Evolutionary conservation across 352 stramenopile genomes (phyloP).

Genomic region (Pythium graminicola): DNA sequence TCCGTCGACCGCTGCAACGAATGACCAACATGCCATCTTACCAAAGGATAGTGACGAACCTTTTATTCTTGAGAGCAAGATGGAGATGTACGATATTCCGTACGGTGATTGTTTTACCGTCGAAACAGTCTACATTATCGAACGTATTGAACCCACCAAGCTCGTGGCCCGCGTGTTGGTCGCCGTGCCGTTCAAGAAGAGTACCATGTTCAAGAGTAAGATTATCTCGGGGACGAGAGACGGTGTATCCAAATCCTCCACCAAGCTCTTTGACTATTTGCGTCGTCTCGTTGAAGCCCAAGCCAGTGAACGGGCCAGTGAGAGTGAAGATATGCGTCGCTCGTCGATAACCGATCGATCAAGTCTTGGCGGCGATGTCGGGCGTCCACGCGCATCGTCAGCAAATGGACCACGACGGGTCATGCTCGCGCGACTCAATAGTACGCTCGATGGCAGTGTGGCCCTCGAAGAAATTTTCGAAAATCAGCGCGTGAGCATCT

Average conservation of each 20-base stretch:
- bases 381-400: neutral
- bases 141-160: slow-evolving; percentile 30
- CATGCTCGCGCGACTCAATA: slow-evolving; percentile 52
- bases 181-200: slow-evolving; percentile 73
- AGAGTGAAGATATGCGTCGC: neutral
- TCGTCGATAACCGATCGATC: neutral
- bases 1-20: slow-evolving; percentile 47
- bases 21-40: slow-evolving; percentile 47
- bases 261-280: slow-evolving; percentile 52
- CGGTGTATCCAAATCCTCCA: slow-evolving; percentile 47
- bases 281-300: slow-evolving; percentile 16
- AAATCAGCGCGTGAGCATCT: slow-evolving; percentile 84
- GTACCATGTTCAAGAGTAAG: slow-evolving; percentile 81
- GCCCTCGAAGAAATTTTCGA: slow-evolving; percentile 85
- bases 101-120: slow-evolving; percentile 78
- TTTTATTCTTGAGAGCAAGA: slow-evolving; percentile 54
- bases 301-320: neutral
- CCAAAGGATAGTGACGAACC: slow-evolving; percentile 37
- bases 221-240: slow-evolving; percentile 70
- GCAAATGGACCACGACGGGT: slow-evolving; percentile 14
- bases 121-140: slow-evolving; percentile 51
- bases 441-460: slow-evolving; percentile 63
- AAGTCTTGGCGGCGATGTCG: neutral
- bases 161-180: slow-evolving; percentile 54
- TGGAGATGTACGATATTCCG: slow-evolving; percentile 68